Conservation (phyloP, 352 stramenopile species). For the Globisporangium paroecandrum region DNA sequence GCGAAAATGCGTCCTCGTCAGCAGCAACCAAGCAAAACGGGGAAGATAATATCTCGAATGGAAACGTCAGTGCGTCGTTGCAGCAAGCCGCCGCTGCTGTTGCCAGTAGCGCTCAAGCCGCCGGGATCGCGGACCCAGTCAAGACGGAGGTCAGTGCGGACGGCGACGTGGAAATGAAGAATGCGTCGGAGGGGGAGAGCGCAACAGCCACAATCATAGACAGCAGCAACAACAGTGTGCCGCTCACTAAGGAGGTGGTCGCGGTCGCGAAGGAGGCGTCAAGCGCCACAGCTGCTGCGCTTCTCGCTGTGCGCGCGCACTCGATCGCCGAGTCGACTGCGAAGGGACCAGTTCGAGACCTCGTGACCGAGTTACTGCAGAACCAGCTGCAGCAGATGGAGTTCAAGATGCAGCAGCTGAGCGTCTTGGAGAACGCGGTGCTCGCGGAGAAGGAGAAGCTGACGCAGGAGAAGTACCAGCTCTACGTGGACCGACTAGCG, state of each 20-base stretch:
- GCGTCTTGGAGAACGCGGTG: constrained; percentile 52
- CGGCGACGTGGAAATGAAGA: constrained; percentile 47
- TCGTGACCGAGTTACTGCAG: constrained; percentile 58
- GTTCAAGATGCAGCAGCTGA: constrained; percentile 72
- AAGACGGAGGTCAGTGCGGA: constrained; percentile 38
- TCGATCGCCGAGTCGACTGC: constrained; percentile 41
- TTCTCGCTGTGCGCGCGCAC: constrained; percentile 55
- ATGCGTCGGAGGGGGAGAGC: constrained; percentile 4
- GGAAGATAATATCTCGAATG: constrained; percentile 10
- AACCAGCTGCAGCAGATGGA: constrained; percentile 77
- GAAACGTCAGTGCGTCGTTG: constrained; percentile 22
- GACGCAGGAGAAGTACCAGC: constrained; percentile 54
- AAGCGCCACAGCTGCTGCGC: constrained; percentile 51
- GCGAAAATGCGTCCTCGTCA: background rate
- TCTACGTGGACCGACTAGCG: constrained; percentile 71
- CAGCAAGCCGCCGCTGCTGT: constrained; percentile 39
- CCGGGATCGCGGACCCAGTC: constrained; percentile 35
- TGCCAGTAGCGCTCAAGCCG: constrained; percentile 30
- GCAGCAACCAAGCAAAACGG: constrained; percentile 1
- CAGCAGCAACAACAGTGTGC: constrained; percentile 7
- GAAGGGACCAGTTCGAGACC: constrained; percentile 37
- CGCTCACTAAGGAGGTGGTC: constrained; percentile 48
- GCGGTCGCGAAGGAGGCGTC: constrained; percentile 64
- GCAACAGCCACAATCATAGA: background rate
- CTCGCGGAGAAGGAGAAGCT: constrained; percentile 57